Conservation (phyloP, 108 stramenopile species). For the Nitzschia sp. region DNA sequence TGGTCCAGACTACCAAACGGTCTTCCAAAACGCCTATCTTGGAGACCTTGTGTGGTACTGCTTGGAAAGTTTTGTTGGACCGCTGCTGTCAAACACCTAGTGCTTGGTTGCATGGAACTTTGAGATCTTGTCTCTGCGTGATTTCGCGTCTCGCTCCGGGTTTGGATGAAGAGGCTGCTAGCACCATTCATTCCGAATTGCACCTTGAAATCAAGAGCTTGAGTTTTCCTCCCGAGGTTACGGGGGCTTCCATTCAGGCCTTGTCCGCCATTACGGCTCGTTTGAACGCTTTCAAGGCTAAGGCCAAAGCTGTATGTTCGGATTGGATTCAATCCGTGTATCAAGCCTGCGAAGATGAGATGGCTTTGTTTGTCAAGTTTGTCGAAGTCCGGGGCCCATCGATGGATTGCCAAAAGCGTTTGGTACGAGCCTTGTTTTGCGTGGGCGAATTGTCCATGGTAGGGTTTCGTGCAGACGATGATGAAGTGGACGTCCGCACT, state of each 20-base stretch:
- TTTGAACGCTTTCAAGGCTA: slow-evolving; percentile 4
- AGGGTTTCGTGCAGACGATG: slow-evolving; percentile 63
- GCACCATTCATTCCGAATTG: slow-evolving; percentile 28
- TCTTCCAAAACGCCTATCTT: slow-evolving; percentile 30
- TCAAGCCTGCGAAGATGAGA: slow-evolving; percentile 51
- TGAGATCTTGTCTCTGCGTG: slow-evolving; percentile 55
- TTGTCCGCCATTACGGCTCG: slow-evolving; percentile 28
- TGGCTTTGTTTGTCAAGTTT: slow-evolving; percentile 33
- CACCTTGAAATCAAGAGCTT: slow-evolving; percentile 39
- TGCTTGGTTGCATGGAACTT: slow-evolving; percentile 12
- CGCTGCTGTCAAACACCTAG: not conserved
- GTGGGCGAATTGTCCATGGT: slow-evolving; percentile 75
- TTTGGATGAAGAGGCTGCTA: slow-evolving; percentile 42
- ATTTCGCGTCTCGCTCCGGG: slow-evolving; percentile 54
- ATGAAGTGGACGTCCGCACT: slow-evolving; percentile 13
- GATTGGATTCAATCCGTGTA: slow-evolving; percentile 44
- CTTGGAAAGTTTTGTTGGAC: slow-evolving; percentile 47
- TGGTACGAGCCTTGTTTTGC: slow-evolving; percentile 58
- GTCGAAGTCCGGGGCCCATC: not conserved
- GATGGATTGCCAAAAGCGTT: slow-evolving; percentile 18
- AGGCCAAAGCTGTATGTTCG: slow-evolving; percentile 31
- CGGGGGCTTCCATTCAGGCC: slow-evolving; percentile 55
- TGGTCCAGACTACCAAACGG: slow-evolving; percentile 21
- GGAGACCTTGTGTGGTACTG: slow-evolving; percentile 44
- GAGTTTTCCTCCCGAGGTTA: slow-evolving; percentile 52